Conservation (phyloP, 106 monocot species). For the Dendrobium nobile region DNA sequence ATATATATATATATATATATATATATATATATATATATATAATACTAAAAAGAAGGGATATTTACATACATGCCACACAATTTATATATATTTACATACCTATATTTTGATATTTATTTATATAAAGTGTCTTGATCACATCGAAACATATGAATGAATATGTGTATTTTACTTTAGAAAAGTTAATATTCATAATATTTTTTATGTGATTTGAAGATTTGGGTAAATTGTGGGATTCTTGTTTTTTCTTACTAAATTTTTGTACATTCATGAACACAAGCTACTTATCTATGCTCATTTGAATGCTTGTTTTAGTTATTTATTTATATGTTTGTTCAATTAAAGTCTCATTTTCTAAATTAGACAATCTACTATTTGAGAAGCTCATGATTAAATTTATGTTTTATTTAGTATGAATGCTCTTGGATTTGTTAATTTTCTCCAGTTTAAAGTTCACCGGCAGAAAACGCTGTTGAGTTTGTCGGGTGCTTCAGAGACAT, state of each 20-base stretch:
- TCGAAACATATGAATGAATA: too few species aligned
- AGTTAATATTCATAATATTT: too few species aligned
- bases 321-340: not conserved
- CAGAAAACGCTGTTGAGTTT: not conserved
- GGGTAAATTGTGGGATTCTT: not conserved
- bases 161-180: too few species aligned
- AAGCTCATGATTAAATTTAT: not conserved
- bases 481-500: not conserved
- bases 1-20: too few species aligned
- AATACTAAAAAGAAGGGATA: too few species aligned
- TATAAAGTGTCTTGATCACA: too few species aligned
- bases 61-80: too few species aligned
- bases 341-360: not conserved
- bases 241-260: not conserved
- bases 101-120: too few species aligned
- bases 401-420: not conserved
- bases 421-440: not conserved
- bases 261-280: not conserved
- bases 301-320: not conserved
- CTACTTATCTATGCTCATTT: not conserved
- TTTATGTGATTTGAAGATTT: too few species aligned
- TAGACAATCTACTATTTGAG: not conserved
- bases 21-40: too few species aligned
- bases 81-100: too few species aligned
- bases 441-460: not conserved